Evolutionary conservation across 495 filamentous ascomycete genomes (phyloP).

Genomic region (Acidomyces sp.): DNA sequence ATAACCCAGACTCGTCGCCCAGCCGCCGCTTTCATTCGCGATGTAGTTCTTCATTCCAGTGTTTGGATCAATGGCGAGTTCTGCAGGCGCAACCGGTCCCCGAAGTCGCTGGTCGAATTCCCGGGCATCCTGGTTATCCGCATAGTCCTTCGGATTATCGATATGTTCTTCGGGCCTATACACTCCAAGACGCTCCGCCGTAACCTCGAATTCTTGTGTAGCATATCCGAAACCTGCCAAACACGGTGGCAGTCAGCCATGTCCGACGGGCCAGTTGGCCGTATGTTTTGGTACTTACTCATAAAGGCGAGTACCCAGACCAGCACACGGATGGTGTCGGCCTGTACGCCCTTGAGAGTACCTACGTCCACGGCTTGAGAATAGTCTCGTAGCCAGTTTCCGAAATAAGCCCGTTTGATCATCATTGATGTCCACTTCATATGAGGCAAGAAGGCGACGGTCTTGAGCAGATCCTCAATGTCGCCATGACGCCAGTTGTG

Average conservation of each 20-base stretch:
- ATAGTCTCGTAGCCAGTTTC: constrained; percentile 43
- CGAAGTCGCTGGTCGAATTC: constrained; percentile 74
- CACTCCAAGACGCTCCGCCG: constrained; percentile 73
- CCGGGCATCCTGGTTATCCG: constrained; percentile 74
- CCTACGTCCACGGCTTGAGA: constrained; percentile 88
- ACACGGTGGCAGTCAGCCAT: too few species aligned
- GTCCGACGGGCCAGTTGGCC: too few species aligned
- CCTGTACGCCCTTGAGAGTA: constrained; percentile 75
- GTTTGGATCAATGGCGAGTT: constrained; percentile 68
- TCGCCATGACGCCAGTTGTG: constrained; percentile 91
- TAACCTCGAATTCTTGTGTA: constrained; percentile 95
- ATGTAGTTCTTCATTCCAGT: constrained; percentile 99
- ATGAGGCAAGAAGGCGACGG: constrained; percentile 70
- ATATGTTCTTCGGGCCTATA: constrained; percentile 88
- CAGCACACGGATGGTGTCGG: constrained; percentile 78
- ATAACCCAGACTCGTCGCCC: constrained; percentile 85
- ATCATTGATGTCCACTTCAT: constrained; percentile 91
- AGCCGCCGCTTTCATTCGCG: constrained; percentile 69
- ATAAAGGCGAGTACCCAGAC: constrained; percentile 88
- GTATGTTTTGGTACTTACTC: too few species aligned
- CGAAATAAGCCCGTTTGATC: constrained; percentile 51
- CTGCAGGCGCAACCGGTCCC: constrained; percentile 54
- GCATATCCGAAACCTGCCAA: constrained; percentile 95
- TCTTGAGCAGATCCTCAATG: constrained; percentile 88
- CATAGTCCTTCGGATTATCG: constrained; percentile 70